These are phyloP conservation scores for Gnomoniopsis sp. DNA, from an alignment of 2,329 filamentous ascomycete genomes.

Conservation along the genomic window DNA sequence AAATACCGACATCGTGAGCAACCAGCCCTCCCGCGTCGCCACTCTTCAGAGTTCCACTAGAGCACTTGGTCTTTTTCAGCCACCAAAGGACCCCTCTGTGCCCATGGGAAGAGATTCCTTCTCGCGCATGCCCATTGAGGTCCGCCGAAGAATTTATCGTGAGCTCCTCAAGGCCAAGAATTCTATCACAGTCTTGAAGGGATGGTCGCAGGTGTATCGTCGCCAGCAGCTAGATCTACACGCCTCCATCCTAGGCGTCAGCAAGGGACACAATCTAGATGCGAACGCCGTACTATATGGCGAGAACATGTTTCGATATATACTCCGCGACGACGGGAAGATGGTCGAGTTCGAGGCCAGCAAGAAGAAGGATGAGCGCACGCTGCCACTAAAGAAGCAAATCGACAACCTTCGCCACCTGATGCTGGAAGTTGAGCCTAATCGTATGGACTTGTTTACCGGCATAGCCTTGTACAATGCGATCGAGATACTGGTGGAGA, in stretches of 20 bases:
- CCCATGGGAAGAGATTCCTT: neutral
- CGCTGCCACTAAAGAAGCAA: slow-evolving; percentile 35
- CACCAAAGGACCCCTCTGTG: neutral
- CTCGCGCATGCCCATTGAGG: slow-evolving; percentile 25
- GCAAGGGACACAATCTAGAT: slow-evolving; percentile 33
- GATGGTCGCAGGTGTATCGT: slow-evolving; percentile 30
- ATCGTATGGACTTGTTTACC: slow-evolving; percentile 29
- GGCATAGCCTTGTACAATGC: slow-evolving; percentile 19
- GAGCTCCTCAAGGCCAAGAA: slow-evolving; percentile 26
- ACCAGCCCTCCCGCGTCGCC: neutral
- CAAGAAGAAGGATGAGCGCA: slow-evolving; percentile 17
- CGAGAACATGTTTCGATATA: slow-evolving; percentile 45
- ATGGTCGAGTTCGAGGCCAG: neutral
- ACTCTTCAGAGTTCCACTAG: neutral
- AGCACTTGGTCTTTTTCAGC: neutral
- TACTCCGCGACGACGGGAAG: slow-evolving; percentile 35
- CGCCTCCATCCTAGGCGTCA: slow-evolving; percentile 35
- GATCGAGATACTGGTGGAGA: slow-evolving; percentile 8
- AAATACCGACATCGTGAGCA: neutral
- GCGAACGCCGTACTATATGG: slow-evolving; percentile 42
- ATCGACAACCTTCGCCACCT: slow-evolving; percentile 38
- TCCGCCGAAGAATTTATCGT: slow-evolving; percentile 31
- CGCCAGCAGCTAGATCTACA: slow-evolving; percentile 28
- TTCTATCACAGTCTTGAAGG: slow-evolving; percentile 29
- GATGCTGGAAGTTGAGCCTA: slow-evolving; percentile 40